Evolutionary conservation across 768 basidiomycete genomes (phyloP).

Genomic region (Psilocybe cubensis): DNA sequence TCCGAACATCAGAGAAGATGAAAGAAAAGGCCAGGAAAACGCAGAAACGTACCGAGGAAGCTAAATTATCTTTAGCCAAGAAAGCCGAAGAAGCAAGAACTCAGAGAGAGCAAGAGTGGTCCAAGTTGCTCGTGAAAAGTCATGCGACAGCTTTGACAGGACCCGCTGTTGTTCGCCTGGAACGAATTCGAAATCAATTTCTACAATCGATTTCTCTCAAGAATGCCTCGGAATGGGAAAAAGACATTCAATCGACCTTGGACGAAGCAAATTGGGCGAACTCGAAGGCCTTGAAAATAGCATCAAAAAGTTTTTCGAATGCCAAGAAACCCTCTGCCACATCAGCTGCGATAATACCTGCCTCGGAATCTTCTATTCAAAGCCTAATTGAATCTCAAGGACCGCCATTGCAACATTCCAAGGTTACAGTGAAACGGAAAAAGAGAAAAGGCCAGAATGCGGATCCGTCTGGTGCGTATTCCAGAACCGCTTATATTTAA

Average conservation of each 20-base stretch:
- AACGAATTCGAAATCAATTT: slow-evolving; percentile 58
- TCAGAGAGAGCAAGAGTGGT: slow-evolving; percentile 71
- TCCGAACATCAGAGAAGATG: slow-evolving; percentile 47
- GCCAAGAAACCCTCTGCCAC: slow-evolving; percentile 9
- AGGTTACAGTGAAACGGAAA: slow-evolving; percentile 24
- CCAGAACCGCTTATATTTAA: neutral
- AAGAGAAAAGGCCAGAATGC: slow-evolving; percentile 33
- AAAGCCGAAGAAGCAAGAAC: slow-evolving; percentile 67
- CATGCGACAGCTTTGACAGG: slow-evolving; percentile 57
- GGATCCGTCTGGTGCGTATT: slow-evolving; percentile 10
- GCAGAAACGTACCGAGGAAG: slow-evolving; percentile 40
- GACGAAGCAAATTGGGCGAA: slow-evolving; percentile 56
- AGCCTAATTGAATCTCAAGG: slow-evolving; percentile 31
- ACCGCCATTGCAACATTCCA: slow-evolving; percentile 23
- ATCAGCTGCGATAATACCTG: slow-evolving; percentile 7
- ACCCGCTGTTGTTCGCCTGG: slow-evolving; percentile 52
- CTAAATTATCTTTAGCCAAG: slow-evolving; percentile 54
- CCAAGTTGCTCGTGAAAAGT: slow-evolving; percentile 52
- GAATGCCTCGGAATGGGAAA: slow-evolving; percentile 63
- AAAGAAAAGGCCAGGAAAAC: slow-evolving; percentile 34
- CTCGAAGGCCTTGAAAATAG: slow-evolving; percentile 44
- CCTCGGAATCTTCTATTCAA: slow-evolving; percentile 25
- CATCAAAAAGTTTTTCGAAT: slow-evolving; percentile 30
- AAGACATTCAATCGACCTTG: slow-evolving; percentile 57
- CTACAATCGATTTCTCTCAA: slow-evolving; percentile 57